Base-by-base conservation (phyloP, 2,329 filamentous ascomycete species). In the Colletotrichum navitas region DNA sequence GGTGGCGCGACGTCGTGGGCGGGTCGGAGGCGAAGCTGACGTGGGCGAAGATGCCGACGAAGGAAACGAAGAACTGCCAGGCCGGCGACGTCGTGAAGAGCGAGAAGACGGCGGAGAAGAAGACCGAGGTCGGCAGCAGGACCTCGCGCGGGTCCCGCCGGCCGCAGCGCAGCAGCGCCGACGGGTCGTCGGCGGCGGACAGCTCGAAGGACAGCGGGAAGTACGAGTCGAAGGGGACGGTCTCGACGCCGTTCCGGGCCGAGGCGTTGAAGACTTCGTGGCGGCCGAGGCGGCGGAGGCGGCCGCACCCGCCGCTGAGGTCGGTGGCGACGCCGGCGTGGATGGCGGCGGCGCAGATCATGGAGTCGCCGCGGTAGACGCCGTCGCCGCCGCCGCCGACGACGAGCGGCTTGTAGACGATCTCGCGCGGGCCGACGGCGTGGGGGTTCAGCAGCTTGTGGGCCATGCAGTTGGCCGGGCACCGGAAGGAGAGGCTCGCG, bases 201-300 rank as follows among this genome's bases (percentile, higher is more conserved):
- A 99, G 98, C 36, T 89, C 89, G 79, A 94, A 98, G 0, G 94
- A 92, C 41, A 93, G 91, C 1, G 96, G 96, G 77, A 99, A 99
- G 75, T 94, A 94, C 0, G 94, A 95, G 73, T 94, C 89, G 78
- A 99, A 99, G 3, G 82, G 87, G 64, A 93, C 85, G 72, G 94
- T 97, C 39, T 85, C 82, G 75, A 98, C 94, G 66, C 92, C 93
- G 77, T 97, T 86, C 24, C 85, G 86, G 58, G 88, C 87, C 16
- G 91, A 90, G 51, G 88, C 85, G 59, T 86, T 82, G 78, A 91
- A 97, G 61, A 86, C 83, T 64, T 86, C 83, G 66, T 90, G 88
- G 66, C 90, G 86, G 29, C 95, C 95, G 24, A 93, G 85, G 49
- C 96, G 85, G 64, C 89, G 87, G 41, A 96, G 87, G 5, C 97